Conservation (phyloP, 2,329 filamentous ascomycete species). For the Phyllosticta ampelicida region DNA sequence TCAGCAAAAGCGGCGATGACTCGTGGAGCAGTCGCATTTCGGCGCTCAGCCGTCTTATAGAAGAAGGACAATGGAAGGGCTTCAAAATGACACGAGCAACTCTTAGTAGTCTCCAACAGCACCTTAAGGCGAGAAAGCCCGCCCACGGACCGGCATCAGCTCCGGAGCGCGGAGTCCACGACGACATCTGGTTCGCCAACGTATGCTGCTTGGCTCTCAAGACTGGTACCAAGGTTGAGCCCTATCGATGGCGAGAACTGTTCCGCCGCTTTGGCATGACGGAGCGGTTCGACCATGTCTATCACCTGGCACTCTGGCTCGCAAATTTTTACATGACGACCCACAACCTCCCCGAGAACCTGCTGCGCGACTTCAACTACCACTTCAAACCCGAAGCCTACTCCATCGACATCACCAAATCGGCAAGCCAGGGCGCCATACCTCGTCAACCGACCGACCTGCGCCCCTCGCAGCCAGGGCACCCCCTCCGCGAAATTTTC, state of each 20-base stretch:
- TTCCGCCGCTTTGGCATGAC: conserved; percentile 50
- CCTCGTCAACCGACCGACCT: background rate
- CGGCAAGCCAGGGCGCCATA: background rate
- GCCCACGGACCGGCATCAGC: background rate
- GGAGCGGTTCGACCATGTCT: conserved; percentile 41
- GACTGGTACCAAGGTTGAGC: conserved; percentile 32
- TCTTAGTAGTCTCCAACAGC: background rate
- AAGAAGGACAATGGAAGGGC: background rate
- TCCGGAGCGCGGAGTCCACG: background rate
- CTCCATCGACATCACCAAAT: background rate
- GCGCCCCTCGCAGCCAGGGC: conserved; percentile 7
- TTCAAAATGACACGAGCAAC: background rate
- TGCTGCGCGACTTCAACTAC: background rate
- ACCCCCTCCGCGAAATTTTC: conserved; percentile 22
- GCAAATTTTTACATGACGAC: conserved; percentile 24
- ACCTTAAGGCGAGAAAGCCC: background rate
- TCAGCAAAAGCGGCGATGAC: conserved; percentile 24
- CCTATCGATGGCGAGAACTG: conserved; percentile 45
- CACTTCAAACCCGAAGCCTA: background rate
- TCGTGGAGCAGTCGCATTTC: conserved; percentile 12
- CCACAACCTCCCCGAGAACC: background rate
- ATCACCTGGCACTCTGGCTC: conserved; percentile 43
- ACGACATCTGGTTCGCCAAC: conserved; percentile 33
- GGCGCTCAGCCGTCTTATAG: background rate
- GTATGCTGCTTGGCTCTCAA: conserved; percentile 39